phyloP scores from a whole-genome alignment of 2,329 filamentous ascomycete species.

The Penicillium concentricum region DNA sequence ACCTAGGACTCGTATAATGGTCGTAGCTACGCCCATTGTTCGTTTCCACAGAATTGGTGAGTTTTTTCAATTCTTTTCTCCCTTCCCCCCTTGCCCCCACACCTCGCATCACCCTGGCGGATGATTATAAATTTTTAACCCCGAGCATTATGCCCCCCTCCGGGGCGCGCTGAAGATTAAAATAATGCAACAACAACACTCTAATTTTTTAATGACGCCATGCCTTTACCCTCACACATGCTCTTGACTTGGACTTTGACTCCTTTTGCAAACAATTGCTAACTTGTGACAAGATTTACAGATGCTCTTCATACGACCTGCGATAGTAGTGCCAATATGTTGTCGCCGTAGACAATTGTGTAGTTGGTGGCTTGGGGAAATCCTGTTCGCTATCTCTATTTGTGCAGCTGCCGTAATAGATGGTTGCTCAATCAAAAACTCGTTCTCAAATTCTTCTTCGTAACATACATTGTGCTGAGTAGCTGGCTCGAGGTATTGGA shows the following conservation, averaged over 20 bases:
- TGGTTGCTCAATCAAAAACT: conserved; percentile 10
- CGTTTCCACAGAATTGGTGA: conserved; percentile 29
- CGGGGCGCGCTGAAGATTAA: conserved; percentile 54
- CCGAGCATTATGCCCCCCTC: conserved; percentile 47
- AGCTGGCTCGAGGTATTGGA: no score
- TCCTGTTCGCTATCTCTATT: conserved; percentile 1
- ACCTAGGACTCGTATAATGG: conserved; percentile 29
- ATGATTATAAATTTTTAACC: conserved; percentile 70
- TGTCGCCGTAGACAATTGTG: conserved; percentile 14
- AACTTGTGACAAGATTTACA: conserved; percentile 19
- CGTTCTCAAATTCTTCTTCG: not conserved
- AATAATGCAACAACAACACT: conserved; percentile 63
- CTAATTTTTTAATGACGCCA: conserved; percentile 69
- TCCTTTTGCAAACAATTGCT: conserved; percentile 22
- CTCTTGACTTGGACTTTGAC: conserved; percentile 8
- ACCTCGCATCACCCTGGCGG: conserved; percentile 30
- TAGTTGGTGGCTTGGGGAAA: conserved; percentile 2
- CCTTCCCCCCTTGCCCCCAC: not conserved
- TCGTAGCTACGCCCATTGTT: conserved; percentile 37
- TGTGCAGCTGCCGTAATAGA: conserved; percentile 9
- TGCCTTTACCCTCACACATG: conserved; percentile 8
- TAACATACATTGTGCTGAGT: not conserved
- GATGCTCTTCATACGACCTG: conserved; percentile 9
- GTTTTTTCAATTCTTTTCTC: conserved; percentile 12
- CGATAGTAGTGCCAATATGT: conserved; percentile 5